phyloP scores from a whole-genome alignment of 805 yeast species.

The Yamadazyma phyllophila region DNA sequence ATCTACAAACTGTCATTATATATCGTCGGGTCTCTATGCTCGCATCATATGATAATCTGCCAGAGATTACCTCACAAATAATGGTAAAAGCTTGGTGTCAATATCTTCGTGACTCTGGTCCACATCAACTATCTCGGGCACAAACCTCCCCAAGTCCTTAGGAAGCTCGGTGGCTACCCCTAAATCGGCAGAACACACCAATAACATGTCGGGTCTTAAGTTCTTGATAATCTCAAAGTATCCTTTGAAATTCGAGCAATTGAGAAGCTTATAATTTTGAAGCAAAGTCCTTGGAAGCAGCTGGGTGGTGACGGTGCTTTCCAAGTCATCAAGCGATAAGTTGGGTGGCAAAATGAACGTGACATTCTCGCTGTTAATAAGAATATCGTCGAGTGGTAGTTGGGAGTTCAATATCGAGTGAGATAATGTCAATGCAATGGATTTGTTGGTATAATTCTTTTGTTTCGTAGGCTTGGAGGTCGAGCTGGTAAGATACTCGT shows the following conservation, averaged over 20 bases:
- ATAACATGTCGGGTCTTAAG: slow-evolving; percentile 39
- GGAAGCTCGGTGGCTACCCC: slow-evolving; percentile 30
- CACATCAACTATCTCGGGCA: slow-evolving; percentile 30
- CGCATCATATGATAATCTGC: not conserved
- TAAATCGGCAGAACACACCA: slow-evolving; percentile 42
- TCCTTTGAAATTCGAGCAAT: slow-evolving; percentile 40
- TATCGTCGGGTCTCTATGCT: too few relatives aligned
- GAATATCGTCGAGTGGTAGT: slow-evolving; percentile 38
- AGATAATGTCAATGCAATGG: slow-evolving; percentile 42
- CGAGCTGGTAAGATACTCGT: slow-evolving; percentile 17
- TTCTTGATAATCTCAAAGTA: slow-evolving; percentile 38
- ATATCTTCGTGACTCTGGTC: slow-evolving; percentile 20
- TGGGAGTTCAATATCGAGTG: slow-evolving; percentile 37
- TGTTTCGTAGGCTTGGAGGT: not conserved
- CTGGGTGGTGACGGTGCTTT: slow-evolving; percentile 5
- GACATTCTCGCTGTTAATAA: slow-evolving; percentile 36
- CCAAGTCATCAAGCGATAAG: slow-evolving; percentile 38
- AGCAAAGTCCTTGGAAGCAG: slow-evolving; percentile 22
- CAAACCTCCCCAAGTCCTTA: slow-evolving; percentile 36
- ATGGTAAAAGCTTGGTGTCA: slow-evolving; percentile 15
- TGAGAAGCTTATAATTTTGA: slow-evolving; percentile 37
- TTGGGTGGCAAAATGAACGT: slow-evolving; percentile 46
- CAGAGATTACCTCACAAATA: slow-evolving; percentile 8
- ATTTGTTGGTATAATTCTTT: slow-evolving; percentile 25
- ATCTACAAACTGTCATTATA: too few relatives aligned